A percentile compares a stretch with the other conserved stretches of the same genome.
Conservation (phyloP, 371 early-diverging fungal species). For the Apophysomyces sp. region DNA sequence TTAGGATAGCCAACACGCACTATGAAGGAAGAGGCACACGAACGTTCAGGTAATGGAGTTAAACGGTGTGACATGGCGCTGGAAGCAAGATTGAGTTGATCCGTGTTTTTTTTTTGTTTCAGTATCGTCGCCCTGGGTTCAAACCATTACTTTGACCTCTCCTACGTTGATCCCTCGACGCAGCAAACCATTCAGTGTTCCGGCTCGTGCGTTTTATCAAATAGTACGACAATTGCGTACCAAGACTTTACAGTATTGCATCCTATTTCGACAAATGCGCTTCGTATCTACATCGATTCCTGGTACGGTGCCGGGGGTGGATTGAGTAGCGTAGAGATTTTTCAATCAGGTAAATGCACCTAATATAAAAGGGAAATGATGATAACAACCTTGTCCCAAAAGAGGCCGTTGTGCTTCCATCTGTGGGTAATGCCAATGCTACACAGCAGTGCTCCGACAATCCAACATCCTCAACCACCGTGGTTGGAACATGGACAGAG, state of each 20-base stretch:
- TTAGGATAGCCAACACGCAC: slow-evolving; percentile 63
- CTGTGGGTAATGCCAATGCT: background rate
- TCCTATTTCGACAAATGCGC: slow-evolving; percentile 5
- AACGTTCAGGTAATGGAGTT: slow-evolving; percentile 43
- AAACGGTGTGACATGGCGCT: too few relatives aligned
- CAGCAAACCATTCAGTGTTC: slow-evolving; percentile 42
- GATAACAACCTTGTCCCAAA: background rate
- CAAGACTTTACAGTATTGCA: slow-evolving; percentile 52
- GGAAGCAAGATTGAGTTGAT: too few relatives aligned
- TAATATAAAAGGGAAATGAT: background rate
- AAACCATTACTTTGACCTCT: slow-evolving; percentile 52
- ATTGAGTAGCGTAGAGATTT: slow-evolving; percentile 65
- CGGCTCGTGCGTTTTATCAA: slow-evolving; percentile 50
- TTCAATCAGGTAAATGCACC: slow-evolving; percentile 53
- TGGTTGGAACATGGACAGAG: slow-evolving; percentile 35
- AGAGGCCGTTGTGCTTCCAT: background rate
- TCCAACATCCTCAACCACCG: slow-evolving; percentile 8
- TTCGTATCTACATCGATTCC: slow-evolving; percentile 56
- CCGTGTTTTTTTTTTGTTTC: background rate
- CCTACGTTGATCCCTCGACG: slow-evolving; percentile 56
- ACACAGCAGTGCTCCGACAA: background rate
- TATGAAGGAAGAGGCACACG: slow-evolving; percentile 57
- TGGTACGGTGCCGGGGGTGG: slow-evolving; percentile 81
- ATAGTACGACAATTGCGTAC: slow-evolving; percentile 27
- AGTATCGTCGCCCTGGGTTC: slow-evolving; percentile 50